These are phyloP conservation scores for Oryza australiensis DNA, from an alignment of 176 grass and related monocot genomes.

Conservation along the genomic window DNA sequence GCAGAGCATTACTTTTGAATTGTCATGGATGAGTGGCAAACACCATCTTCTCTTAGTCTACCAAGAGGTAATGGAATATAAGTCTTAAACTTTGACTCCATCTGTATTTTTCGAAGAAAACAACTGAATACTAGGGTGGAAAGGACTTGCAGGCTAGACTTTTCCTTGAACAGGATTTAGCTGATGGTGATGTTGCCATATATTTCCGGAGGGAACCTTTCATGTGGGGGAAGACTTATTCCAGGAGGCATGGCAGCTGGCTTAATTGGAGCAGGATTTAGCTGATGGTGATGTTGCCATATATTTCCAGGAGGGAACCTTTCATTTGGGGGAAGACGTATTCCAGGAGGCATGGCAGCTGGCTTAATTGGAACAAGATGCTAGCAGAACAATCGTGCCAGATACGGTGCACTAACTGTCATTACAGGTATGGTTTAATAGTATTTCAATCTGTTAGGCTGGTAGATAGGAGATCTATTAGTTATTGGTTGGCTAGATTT, in stretches of 20 bases:
- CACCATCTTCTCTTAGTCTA: conserved; percentile 22
- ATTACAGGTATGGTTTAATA: too few relatives aligned
- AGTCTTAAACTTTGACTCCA: conserved; percentile 16
- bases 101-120: neutral
- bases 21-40: conserved; percentile 21
- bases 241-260: too few relatives aligned
- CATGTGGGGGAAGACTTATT: too few relatives aligned
- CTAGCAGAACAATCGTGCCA: too few relatives aligned
- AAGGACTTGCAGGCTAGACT: neutral
- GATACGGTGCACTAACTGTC: too few relatives aligned
- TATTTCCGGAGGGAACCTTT: neutral
- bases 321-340: too few relatives aligned
- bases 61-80: conserved; percentile 16
- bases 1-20: neutral
- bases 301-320: neutral
- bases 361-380: too few relatives aligned
- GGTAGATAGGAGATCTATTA: too few relatives aligned
- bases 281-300: neutral
- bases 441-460: too few relatives aligned
- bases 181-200: neutral
- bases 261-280: too few relatives aligned
- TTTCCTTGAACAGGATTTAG: neutral
- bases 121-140: neutral
- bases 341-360: too few relatives aligned
- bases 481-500: too few relatives aligned